Conservation (phyloP, 108 stramenopile species). For the Pseudonitzschia multistriata region DNA sequence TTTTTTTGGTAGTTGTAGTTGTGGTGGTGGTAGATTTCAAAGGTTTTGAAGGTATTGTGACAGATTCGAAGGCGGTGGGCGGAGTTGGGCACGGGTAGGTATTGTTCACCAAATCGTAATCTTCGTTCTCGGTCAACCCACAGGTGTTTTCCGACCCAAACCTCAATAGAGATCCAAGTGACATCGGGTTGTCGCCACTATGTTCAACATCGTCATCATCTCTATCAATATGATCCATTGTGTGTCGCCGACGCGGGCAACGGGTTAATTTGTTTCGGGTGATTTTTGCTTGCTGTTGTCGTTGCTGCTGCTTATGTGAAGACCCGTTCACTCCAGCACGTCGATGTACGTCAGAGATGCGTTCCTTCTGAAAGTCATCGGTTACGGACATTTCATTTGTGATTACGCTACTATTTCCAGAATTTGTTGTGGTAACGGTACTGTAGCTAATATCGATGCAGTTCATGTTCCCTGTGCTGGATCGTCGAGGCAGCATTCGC, state of each 20-base stretch:
- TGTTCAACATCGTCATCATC: no score
- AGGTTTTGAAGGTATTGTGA: background rate
- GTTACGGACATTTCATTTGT: background rate
- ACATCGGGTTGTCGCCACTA: background rate
- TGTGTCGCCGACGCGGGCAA: background rate
- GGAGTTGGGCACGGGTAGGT: no score
- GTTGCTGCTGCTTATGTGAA: background rate
- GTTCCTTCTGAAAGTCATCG: background rate
- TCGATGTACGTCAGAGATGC: background rate
- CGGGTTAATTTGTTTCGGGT: background rate
- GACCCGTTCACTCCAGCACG: background rate
- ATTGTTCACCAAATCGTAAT: background rate
- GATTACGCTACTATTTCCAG: background rate
- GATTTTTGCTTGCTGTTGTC: background rate
- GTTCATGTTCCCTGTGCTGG: background rate
- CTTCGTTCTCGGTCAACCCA: background rate
- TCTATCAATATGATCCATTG: background rate
- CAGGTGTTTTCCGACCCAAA: background rate
- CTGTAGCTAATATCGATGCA: background rate
- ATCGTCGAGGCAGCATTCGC: background rate
- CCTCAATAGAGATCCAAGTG: background rate
- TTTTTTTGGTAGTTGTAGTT: background rate
- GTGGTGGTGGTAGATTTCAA: no score
- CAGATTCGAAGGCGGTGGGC: no score
- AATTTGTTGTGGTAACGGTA: background rate